Base-by-base conservation (phyloP, 805 yeast genomes). In the Nakazawaea wickerhamii region DNA sequence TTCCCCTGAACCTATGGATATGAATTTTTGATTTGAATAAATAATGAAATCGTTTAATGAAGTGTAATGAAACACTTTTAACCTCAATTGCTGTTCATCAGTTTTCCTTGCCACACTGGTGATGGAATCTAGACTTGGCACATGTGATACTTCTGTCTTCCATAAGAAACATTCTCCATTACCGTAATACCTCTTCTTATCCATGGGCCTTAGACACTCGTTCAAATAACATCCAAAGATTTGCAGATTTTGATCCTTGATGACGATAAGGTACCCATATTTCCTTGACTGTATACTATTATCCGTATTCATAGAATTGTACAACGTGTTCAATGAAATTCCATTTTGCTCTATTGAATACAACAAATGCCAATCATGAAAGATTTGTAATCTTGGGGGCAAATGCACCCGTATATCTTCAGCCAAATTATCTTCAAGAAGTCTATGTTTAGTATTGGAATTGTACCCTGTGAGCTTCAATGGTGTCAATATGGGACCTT, bases 111-210 rank as follows among this genome's bases (percentile, higher is more conserved):
- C 41, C 7, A 38, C 40, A 25, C 32, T 41, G 2, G 33, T 30
- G 7, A 40, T 31, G n/a, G 41, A 33, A 4, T 53, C 46, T 25
- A 53, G 45, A 48, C 53, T 50, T 50, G 61, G 58, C 40, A 61
- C 58, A 23, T 60, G 62, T 5, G 70, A 68, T 23, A 57, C 61
- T 48, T 77, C 84, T n/a, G 75, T 55, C 50, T 81, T 84, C 96
- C 96, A 91, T 18, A 91, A 68, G 53, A 93, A 90, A 56, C 98
- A 89, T 59, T 91, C 96, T 1, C 97, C 96, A 62, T 90, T 90
- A 1, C 99, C 99, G 52, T 81, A 84, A 63, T 81, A 91, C 44
- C 86, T 70, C 53, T 77, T 77, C 38, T 75, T 75, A 38, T 86
- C 95, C 44, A 81, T 74, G 1, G 89, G 83, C 45, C 75, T 79